Base-by-base conservation (phyloP, 805 yeast genomes). In the Candida montana region DNA sequence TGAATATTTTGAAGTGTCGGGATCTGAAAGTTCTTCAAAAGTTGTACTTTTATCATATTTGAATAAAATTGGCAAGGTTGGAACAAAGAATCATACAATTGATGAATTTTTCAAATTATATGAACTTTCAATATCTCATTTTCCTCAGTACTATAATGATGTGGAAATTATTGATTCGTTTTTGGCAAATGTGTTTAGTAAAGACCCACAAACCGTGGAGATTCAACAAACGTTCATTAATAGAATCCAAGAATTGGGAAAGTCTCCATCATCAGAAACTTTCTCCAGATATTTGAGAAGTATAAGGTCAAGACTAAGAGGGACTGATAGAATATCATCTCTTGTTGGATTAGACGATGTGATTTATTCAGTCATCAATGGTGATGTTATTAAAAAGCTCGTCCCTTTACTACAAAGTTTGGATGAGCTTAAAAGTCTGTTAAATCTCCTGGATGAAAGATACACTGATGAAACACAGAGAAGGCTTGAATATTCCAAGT, bases 301-400 rank as follows among this genome's bases (percentile, higher is more conserved):
- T 32, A 6, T 10, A 17, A 32, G 20, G 5, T 9, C 4, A 30
- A n/a, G 23, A 28, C 10, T 30, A 4, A 11, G 12, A 26, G 18
- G n/a, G 13, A 18, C 27, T 23, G 29, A 40, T 8, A 31, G 20
- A 8, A 21, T 32, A 7, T 13, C 21, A 9, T 23, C 10, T n/a
- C 20, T 41, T 7, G 19, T 36, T 13, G 45, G 41, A 6, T 11
- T 37, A 6, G 45, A 37, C 19, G 23, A 41, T 26, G 31, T 37
- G 1, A 7, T 41, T 7, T 41, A 33, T 20, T 33, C 36, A 9
- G 31, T 29, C 7, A 15, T 37, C 4, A 31, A 41, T 13, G 45
- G 41, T 5, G 20, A 12, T 2, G 23, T 35, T 24, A 24, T 41
- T 12, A 29, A 23, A 13, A 13, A 23, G 1, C 12, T 37, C 5